Conservation (phyloP, 2,329 filamentous ascomycete species). For the Ceratocystis harringtonii region DNA sequence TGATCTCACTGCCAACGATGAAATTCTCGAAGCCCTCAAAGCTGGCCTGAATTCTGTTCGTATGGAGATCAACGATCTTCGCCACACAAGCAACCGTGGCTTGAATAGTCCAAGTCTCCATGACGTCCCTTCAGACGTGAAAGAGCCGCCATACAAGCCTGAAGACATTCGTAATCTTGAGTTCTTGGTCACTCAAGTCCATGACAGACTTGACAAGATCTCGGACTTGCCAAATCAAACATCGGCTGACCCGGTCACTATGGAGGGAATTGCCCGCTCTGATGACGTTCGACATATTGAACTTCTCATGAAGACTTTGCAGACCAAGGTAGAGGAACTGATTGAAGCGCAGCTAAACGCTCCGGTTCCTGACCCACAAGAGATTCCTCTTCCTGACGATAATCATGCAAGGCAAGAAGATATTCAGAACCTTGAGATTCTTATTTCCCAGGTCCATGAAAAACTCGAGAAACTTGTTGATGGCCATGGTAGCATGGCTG, state of each 20-base stretch:
- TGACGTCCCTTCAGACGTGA: constrained; percentile 27
- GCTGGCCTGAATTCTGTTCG: constrained; percentile 63
- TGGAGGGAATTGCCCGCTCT: constrained; percentile 34
- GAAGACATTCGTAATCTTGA: constrained; percentile 15
- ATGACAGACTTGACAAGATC: constrained; percentile 12
- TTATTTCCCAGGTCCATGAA: constrained; percentile 13
- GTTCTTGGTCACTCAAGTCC: constrained; percentile 11
- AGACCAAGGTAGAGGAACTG: constrained; percentile 57
- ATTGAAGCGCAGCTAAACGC: constrained; percentile 12
- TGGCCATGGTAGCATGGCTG: neutral
- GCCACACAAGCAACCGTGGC: constrained; percentile 40
- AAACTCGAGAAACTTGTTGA: constrained; percentile 15
- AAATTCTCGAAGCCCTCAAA: constrained; percentile 77
- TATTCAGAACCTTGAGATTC: constrained; percentile 15
- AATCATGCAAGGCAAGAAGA: constrained; percentile 13
- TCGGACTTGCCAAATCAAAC: neutral
- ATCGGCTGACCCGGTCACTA: neutral
- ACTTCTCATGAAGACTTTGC: constrained; percentile 63
- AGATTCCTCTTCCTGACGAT: constrained; percentile 14
- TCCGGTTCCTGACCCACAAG: constrained; percentile 35
- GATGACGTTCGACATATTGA: constrained; percentile 79
- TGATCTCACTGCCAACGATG: constrained; percentile 72
- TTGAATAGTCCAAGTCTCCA: constrained; percentile 39
- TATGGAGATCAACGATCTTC: constrained; percentile 62
- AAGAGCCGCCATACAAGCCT: neutral